phyloP scores from a whole-genome alignment of 306 rosid species.

The Morella rubra region DNA sequence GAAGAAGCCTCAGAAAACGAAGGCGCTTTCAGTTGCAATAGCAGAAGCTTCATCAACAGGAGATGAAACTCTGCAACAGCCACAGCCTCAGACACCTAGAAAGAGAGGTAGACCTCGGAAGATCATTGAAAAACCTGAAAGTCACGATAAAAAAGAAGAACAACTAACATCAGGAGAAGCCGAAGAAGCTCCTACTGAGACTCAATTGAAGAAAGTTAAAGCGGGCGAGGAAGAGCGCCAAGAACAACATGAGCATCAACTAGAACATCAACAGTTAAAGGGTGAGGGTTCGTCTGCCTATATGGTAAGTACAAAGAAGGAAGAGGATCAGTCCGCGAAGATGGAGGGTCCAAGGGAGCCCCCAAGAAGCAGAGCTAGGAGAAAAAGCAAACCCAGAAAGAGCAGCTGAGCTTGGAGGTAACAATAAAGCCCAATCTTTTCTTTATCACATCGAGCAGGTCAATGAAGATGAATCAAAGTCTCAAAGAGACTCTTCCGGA shows the following conservation, averaged over 20 bases:
- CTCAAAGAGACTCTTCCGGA: neutral
- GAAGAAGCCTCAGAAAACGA: constrained; percentile 69
- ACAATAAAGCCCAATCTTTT: neutral
- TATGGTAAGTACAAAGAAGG: constrained; percentile 27
- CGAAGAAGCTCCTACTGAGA: constrained; percentile 22
- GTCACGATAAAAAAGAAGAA: constrained; percentile 20
- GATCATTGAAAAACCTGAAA: constrained; percentile 39
- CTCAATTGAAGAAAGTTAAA: constrained; percentile 32
- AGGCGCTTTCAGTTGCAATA: constrained; percentile 73
- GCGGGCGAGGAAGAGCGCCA: constrained; percentile 22
- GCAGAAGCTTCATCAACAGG: constrained; percentile 69
- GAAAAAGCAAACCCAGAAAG: constrained; percentile 87
- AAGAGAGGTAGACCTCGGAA: constrained; percentile 93
- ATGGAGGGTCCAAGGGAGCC: constrained; percentile 32
- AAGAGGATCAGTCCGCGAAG: constrained; percentile 21
- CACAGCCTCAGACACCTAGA: constrained; percentile 50
- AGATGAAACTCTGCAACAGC: constrained; percentile 35
- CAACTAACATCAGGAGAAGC: constrained; percentile 9
- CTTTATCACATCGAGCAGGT: constrained; percentile 1
- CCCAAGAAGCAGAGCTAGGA: constrained; percentile 63
- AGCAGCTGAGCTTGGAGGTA: constrained; percentile 42
- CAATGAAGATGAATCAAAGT: constrained; percentile 6
- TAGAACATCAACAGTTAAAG: constrained; percentile 10
- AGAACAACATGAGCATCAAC: constrained; percentile 1
- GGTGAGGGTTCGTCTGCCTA: constrained; percentile 33